Evolutionary conservation across 257 asterid species (phyloP), one percentile per base, ranked within the genome.

Genomic region (Galeopsis tetrahit): DNA sequence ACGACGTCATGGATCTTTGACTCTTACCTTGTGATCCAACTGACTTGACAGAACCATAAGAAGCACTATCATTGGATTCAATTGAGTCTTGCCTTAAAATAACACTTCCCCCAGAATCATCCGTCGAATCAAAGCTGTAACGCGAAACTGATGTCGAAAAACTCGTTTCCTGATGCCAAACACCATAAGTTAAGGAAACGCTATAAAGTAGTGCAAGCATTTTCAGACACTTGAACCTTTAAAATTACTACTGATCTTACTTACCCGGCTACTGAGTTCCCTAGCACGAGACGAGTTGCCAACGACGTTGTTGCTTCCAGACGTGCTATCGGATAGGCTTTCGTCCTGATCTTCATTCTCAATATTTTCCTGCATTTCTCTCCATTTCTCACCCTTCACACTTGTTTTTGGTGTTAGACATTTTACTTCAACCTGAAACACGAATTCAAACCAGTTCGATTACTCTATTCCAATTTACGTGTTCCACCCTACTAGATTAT

Each of bases 391-490:
- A 10, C 59, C 86, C 77, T 86, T 84, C 74, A 62, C 61, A 52
- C 70, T 77, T 32, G 55, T 44, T 70, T 31, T 77, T 34, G 89
- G 82, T 68, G 86, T 82, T 7, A 84, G 79, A 53, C 89, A 84
- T 74, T 57, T 77, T 52, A 84, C 83, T 75, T 84, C 86, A 76
- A 82, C 78, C 89, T 84, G 77, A 70, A 43, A 59, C 48, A 69
- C 42, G 39, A 77, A 52, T 36, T 6, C 52, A 75, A 60, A 68
- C 28, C 28, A 21, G 28, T 21, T 21, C 28, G 28, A 21, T 21
- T 21, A 21, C 28, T 21, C 28, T 21, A 21, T 21, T 21, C 28
- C 28, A 21, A 21, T 21, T 21, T 21, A 0, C 1, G 28, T 38
- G 36, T 66, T 75, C 51, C 51, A 33, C 40, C 52, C 28, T 21